Base-by-base conservation (phyloP, 495 filamentous ascomycete species). In the Daldinia vernicosa region DNA sequence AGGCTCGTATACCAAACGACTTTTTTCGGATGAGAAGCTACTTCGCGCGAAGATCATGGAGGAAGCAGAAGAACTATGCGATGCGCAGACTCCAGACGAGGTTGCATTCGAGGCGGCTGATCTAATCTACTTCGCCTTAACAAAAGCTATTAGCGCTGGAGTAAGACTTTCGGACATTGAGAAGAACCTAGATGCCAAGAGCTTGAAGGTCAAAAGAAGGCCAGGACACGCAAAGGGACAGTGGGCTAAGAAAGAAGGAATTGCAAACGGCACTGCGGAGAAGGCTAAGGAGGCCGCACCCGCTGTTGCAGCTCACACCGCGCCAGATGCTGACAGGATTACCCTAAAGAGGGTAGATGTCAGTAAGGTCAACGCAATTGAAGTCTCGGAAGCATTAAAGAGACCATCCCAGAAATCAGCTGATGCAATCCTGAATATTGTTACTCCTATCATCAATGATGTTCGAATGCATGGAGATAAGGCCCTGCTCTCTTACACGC, bases 41-140 rank as follows among this genome's bases (percentile, higher is more conserved):
- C 82, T 97, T 15, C 86, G 91, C 35, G 96, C 95, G 3, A 99
- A 99, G 84, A 97, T 99, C 45, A 95, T 97, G 91, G 95, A 99
- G 80, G 95, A 99, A 78, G 95, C 95, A 2, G 91, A 93, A 67
- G 95, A 99, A 81, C 83, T 99, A 30, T 98, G 95, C 81, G 86
- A 92, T 55, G 95, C 95, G 14, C 86, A 85, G 39, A 89, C 88
- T 11, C 92, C 93, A 59, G 84, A 94, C 59, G 92, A 98, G 19
- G 85, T 98, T 52, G 91, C 95, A 14, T 95, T 95, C 57, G 95
- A 99, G 80, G 93, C 95, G 2, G 95, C 95, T 14, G 95, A 99
- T 76, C 83, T 99, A 58, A 87, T 99, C 24, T 99, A 98, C 82
- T 99, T 99, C 82, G 92, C 96, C 8, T 79, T 99, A 26, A 92